Conservation (phyloP, 352 stramenopile species). For the Aphanomyces invadans region DNA sequence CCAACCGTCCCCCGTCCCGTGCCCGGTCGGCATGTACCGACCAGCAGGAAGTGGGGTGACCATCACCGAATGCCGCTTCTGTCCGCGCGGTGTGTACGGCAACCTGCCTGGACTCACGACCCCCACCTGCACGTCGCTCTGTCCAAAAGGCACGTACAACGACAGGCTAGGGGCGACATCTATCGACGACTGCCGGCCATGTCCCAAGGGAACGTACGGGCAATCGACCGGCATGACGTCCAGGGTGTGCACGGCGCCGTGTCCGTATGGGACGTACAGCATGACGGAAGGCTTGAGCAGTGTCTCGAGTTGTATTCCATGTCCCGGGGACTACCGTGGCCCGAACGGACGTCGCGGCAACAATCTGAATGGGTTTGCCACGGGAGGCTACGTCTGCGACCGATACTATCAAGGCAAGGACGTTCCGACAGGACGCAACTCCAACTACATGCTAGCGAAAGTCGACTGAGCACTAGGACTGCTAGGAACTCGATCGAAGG, state of each 20-base stretch:
- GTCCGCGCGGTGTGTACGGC: conserved; percentile 64
- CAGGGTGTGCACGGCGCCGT: conserved; percentile 49
- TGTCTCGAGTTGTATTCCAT: conserved; percentile 55
- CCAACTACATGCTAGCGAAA: background rate
- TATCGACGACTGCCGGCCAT: conserved; percentile 57
- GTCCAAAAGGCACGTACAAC: conserved; percentile 43
- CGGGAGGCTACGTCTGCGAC: conserved; percentile 57
- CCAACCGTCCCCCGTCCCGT: conserved; percentile 38
- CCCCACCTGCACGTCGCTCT: conserved; percentile 57
- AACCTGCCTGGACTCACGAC: conserved; percentile 50
- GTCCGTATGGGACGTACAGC: conserved; percentile 61
- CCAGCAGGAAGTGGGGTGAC: conserved; percentile 36
- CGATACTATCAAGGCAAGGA: conserved; percentile 28
- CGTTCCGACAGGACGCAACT: background rate
- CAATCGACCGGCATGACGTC: conserved; percentile 44
- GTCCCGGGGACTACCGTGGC: conserved; percentile 46
- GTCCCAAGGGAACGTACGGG: conserved; percentile 54
- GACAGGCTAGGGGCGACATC: conserved; percentile 39
- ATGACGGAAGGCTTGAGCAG: conserved; percentile 44
- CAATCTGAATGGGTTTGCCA: conserved; percentile 30
- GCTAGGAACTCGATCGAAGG: no score
- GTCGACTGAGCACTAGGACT: no score
- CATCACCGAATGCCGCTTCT: conserved; percentile 55
- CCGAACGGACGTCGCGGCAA: conserved; percentile 52
- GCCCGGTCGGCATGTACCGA: conserved; percentile 62